Conservation (phyloP, 805 yeast genomes). For the Cyberlindnera maclurae region DNA sequence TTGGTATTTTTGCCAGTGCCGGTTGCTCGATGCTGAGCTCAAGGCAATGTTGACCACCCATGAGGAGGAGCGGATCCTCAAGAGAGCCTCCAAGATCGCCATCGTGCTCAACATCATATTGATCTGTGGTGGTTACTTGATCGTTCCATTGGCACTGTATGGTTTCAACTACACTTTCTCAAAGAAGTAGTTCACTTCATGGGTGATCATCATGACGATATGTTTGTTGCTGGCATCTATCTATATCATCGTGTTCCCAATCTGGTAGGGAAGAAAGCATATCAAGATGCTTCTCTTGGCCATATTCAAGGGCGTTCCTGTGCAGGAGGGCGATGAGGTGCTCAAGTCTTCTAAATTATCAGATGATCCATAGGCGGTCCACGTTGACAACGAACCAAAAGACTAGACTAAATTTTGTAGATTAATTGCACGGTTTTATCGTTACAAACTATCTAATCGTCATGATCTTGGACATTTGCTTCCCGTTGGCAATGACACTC, state of each 20-base stretch:
- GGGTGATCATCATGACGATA: slow-evolving; percentile 31
- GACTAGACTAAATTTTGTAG: not conserved
- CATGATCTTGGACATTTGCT: slow-evolving; percentile 44
- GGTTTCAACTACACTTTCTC: slow-evolving; percentile 30
- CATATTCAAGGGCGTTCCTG: not conserved
- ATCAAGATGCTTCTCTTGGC: slow-evolving; percentile 8
- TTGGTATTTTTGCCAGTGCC: slow-evolving; percentile 20
- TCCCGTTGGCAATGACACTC: slow-evolving; percentile 31
- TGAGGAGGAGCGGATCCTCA: slow-evolving; percentile 21
- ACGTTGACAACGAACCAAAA: not conserved
- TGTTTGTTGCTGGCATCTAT: slow-evolving; percentile 30
- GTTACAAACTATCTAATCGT: slow-evolving; percentile 33
- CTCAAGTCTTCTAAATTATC: not conserved
- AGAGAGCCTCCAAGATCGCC: slow-evolving; percentile 35
- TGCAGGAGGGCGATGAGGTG: not conserved
- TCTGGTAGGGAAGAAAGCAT: slow-evolving; percentile 28
- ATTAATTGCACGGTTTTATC: too few species aligned
- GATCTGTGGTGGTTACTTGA: slow-evolving; percentile 25
- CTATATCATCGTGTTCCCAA: slow-evolving; percentile 31
- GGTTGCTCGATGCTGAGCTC: slow-evolving; percentile 26
- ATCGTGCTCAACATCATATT: slow-evolving; percentile 30
- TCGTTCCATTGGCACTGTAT: slow-evolving; percentile 27
- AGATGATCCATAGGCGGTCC: slow-evolving; percentile 5
- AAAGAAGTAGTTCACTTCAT: slow-evolving; percentile 29
- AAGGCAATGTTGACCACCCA: slow-evolving; percentile 20